A percentile compares a stretch with the other conserved stretches of the same genome.
Conservation (phyloP, 495 filamentous ascomycete genomes). For the Tuber umbilicatum region DNA sequence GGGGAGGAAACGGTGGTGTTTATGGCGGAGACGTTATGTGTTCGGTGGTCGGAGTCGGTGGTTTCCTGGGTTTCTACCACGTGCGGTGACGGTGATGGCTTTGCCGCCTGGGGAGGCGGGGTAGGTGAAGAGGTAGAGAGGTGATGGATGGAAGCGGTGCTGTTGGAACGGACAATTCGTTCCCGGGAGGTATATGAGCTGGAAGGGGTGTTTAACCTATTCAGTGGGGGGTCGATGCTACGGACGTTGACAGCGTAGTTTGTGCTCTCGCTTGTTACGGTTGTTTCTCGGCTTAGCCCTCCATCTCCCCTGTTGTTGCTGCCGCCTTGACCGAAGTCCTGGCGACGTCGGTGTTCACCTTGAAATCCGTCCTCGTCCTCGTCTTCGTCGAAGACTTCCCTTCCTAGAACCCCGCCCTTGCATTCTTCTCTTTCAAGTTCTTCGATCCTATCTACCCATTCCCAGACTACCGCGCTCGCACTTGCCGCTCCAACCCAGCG, state of each 20-base stretch:
- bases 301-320: slow-evolving; percentile 8
- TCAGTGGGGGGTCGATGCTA: neutral
- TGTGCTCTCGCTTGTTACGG: slow-evolving; percentile 25
- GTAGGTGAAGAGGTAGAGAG: neutral
- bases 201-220: neutral
- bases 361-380: slow-evolving; percentile 48
- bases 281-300: slow-evolving; percentile 23
- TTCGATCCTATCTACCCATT: slow-evolving; percentile 99
- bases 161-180: neutral
- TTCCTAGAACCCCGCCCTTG: slow-evolving; percentile 87
- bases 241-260: slow-evolving; percentile 26
- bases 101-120: slow-evolving; percentile 39
- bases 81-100: slow-evolving; percentile 16
- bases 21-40: slow-evolving; percentile 25
- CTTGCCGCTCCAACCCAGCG: slow-evolving; percentile 95
- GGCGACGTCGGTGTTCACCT: slow-evolving; percentile 9
- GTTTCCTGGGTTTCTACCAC: neutral
- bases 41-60: neutral
- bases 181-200: neutral
- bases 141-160: neutral
- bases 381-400: slow-evolving; percentile 94
- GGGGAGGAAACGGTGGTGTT: slow-evolving; percentile 22
- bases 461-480: slow-evolving; percentile 96
- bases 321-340: neutral
- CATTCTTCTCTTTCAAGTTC: slow-evolving; percentile 90